Percentiles rank a stretch among this genome's conserved stretches.
phyloP scores from a whole-genome alignment of 331 rosid genomes.

The Malus hybrid region DNA sequence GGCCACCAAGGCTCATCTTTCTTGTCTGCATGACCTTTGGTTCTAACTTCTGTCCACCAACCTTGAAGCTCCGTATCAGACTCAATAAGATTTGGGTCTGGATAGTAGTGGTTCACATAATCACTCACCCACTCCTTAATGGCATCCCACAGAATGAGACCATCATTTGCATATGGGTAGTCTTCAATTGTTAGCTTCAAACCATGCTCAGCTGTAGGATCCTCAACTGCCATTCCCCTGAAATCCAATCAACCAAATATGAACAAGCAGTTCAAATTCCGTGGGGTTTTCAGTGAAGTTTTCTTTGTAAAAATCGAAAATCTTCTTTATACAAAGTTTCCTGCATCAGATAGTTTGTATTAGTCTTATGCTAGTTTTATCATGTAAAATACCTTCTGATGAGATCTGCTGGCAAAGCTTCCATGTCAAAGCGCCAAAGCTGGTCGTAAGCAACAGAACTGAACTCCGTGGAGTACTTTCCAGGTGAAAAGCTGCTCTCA shows the following conservation, averaged over 20 bases:
- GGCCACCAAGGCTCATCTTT: constrained; percentile 63
- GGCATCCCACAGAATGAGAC: background rate
- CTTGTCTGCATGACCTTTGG: constrained; percentile 49
- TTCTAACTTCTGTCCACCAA: constrained; percentile 58
- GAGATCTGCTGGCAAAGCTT: constrained; percentile 48
- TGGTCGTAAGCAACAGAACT: too few relatives aligned
- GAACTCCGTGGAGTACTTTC: too few relatives aligned
- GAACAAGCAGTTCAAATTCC: too few relatives aligned
- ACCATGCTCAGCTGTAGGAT: too few relatives aligned
- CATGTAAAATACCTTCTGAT: constrained; percentile 32
- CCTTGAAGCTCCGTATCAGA: constrained; percentile 53
- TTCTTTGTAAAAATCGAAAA: too few relatives aligned
- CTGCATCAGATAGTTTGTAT: background rate
- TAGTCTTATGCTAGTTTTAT: background rate
- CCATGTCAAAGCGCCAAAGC: too few relatives aligned
- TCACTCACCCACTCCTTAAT: constrained; percentile 47
- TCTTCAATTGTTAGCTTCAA: too few relatives aligned
- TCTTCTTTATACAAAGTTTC: background rate
- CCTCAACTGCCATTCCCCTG: too few relatives aligned
- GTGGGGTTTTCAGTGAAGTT: too few relatives aligned
- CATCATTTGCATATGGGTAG: too few relatives aligned
- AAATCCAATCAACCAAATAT: too few relatives aligned
- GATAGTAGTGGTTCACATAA: constrained; percentile 50
- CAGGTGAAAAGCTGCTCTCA: too few relatives aligned
- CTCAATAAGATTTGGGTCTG: constrained; percentile 21